Evolutionary conservation across 352 stramenopile species (phyloP).

Genomic region (Phytopythium cucurbitacearum): DNA sequence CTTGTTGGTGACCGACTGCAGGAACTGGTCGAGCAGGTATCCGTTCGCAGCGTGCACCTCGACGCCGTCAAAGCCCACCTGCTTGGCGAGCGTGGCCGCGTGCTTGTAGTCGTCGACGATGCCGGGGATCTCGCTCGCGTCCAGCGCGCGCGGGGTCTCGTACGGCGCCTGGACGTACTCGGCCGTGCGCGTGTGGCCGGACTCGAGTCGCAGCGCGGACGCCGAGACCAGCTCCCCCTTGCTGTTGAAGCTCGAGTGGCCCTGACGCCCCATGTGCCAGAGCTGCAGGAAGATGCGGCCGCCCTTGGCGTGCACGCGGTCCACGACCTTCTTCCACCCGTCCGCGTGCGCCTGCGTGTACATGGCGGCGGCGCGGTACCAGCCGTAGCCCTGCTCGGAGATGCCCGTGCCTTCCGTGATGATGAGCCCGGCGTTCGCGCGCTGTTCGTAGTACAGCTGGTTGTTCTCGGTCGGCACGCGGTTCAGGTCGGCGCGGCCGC

Average conservation of each 20-base stretch:
- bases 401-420: constrained; percentile 58
- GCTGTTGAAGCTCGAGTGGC: constrained; percentile 25
- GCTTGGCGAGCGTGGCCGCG: constrained; percentile 39
- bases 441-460: constrained; percentile 57
- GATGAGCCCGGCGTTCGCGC: constrained; percentile 46
- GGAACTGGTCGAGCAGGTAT: constrained; percentile 90
- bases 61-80: constrained; percentile 62
- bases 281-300: constrained; percentile 80
- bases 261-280: constrained; percentile 71
- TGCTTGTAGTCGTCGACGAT: constrained; percentile 66
- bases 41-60: constrained; percentile 84
- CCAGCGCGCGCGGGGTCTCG: constrained; percentile 50
- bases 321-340: constrained; percentile 47
- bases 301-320: constrained; percentile 73
- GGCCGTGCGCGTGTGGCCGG: constrained; percentile 21
- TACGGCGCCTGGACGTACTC: constrained; percentile 27
- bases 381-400: constrained; percentile 30
- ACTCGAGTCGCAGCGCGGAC: constrained; percentile 24
- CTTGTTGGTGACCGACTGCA: constrained; percentile 62
- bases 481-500: constrained; percentile 21
- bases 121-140: constrained; percentile 61
- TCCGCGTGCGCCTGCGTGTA: constrained; percentile 36
- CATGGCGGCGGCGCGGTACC: constrained; percentile 26
- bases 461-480: constrained; percentile 41
- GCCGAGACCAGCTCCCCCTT: constrained; percentile 47